Evolutionary conservation across 257 asterid genomes (phyloP), one percentile per base, ranked within the genome.

Genomic region (Penstemon davidsonii): DNA sequence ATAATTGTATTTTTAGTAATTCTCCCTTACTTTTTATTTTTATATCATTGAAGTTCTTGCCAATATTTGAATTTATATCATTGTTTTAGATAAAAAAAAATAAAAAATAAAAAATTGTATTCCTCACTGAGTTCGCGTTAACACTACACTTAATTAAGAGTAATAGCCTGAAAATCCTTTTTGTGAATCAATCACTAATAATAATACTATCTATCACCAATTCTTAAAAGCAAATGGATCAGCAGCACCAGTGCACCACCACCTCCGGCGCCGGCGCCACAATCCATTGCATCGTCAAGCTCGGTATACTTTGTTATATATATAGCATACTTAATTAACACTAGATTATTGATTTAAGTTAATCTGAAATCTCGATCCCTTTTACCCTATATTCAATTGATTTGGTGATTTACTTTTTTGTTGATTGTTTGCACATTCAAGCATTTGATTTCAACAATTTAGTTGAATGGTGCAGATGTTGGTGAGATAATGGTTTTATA

Each of bases 271-370:
- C 49, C 63, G 12, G 68, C 45, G 75, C 73, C 4, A 85, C 76
- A 42, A 76, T 88, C 62, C 90, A 81, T 64, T 92, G 96, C 82
- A 88, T 90, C 79, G 91, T 90, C 84, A 92, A 92, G 84, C 89
- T 92, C 43, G 98, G 98, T 92, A 39, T 64, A 84, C 59, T 8
- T 39, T 53, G 46, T 60, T 6, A 40, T 50, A 62, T 19, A 15
- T 15, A 0, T 55, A 5, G 10, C 11, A 19, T 7, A 5, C 54
- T 62, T 40, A 63, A 51, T n/a, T 37, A 39, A n/a, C 39, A 6
- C 39, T 52, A 44, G n/a, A 15, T 42, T n/a, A 8, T 60, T 59
- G 3, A 74, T 70, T 44, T 1, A 8, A 44, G 52, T 69, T 56
- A 49, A 41, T 60, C 60, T 19, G 43, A 61, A 60, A 44, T 15